Evolutionary conservation across 306 rosid species (phyloP).

Genomic region (Sechiopsis laciniata): DNA sequence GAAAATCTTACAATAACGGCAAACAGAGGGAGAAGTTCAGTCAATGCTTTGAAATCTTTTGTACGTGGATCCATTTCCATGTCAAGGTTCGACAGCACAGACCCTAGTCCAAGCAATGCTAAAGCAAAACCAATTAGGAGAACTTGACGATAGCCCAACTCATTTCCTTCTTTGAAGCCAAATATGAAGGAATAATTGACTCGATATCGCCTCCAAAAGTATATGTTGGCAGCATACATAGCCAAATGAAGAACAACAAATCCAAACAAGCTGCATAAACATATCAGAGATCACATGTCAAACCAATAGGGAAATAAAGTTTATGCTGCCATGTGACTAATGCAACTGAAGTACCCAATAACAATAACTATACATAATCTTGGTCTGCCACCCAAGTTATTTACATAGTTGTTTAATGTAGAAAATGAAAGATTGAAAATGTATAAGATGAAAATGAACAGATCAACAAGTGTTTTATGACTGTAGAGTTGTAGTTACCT

Average conservation of each 20-base stretch:
- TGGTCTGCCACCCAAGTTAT: not conserved
- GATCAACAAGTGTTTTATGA: not conserved
- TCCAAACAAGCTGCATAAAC: constrained; percentile 53
- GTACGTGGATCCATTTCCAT: constrained; percentile 59
- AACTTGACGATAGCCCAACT: constrained; percentile 46
- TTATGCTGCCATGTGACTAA: not conserved
- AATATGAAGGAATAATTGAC: constrained; percentile 72
- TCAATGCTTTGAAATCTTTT: constrained; percentile 37
- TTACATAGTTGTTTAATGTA: not conserved
- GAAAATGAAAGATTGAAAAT: not conserved
- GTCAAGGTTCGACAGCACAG: constrained; percentile 64
- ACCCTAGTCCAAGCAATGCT: constrained; percentile 41
- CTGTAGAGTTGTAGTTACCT: constrained; percentile 34
- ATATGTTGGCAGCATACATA: constrained; percentile 52
- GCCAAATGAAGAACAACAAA: constrained; percentile 60
- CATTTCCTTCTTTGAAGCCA: constrained; percentile 64
- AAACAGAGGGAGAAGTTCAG: constrained; percentile 58
- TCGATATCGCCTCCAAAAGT: constrained; percentile 49
- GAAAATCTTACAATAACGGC: constrained; percentile 45
- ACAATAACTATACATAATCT: not conserved
- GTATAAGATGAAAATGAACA: not conserved
- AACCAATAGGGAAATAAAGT: not conserved
- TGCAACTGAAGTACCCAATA: not conserved
- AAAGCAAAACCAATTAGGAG: constrained; percentile 41
- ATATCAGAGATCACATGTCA: not conserved